Base-by-base conservation (phyloP, 306 rosid species). In the Styphnolobium japonicum region DNA sequence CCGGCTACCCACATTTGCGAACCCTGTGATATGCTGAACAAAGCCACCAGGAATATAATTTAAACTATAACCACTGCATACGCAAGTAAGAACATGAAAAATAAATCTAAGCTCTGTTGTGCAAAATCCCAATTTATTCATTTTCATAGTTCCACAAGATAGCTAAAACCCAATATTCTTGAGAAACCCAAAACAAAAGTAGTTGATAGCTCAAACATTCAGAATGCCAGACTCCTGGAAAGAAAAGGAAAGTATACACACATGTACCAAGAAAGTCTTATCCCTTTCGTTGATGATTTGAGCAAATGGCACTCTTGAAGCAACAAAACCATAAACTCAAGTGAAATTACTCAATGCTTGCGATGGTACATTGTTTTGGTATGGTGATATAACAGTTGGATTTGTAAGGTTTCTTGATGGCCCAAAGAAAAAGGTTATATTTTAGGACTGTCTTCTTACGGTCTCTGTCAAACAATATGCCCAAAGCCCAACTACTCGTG, bases 11-110 rank as follows among this genome's bases (percentile, higher is more conserved):
- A n/a, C n/a, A n/a, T n/a, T n/a, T n/a, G n/a, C n/a, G n/a, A n/a
- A n/a, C n/a, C n/a, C n/a, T n/a, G n/a, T n/a, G n/a, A n/a, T 66
- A 88, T 89, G 85, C 92, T 85, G 88, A 93, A 93, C 85, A 93
- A 81, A 29, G 49, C 87, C 75, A 65, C 76, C 42, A 93, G 88
- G 64, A 91, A 85, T 72, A 85, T 10, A 23, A 87, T 77, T 51
- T 96, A 83, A 85, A 88, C 79, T 52, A 75, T 40, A 39, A 93
- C 96, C 27, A 91, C 79, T 76, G 78, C 91, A 83, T 18, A 92
- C 89, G 89, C 53, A 89, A 71, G 58, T 5, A 76, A 79, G 71
- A 73, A 66, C 79, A 73, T 73, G 61, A 73, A 15, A 73, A 75
- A 33, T 12, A 3, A 40, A 8, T 34, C 27, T 27, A 27, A 53